These are phyloP conservation scores for Eucalyptus pauciflora DNA, from an alignment of 345 rosid species.

Conservation along the genomic window DNA sequence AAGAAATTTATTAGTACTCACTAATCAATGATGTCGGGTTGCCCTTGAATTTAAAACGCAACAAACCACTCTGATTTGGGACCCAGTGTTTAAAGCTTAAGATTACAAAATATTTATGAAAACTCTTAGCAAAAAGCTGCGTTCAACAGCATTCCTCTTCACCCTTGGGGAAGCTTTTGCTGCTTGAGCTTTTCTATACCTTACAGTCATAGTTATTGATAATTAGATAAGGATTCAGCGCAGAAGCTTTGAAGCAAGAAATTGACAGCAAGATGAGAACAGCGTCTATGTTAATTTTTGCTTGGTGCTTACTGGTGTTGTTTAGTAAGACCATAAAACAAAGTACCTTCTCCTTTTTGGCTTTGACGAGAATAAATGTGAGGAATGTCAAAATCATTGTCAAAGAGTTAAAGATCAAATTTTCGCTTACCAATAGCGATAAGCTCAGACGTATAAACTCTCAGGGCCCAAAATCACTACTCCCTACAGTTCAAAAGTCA, in stretches of 20 bases:
- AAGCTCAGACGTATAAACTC: neutral
- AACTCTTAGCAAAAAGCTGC: neutral
- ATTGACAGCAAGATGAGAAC: neutral
- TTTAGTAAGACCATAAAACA: neutral
- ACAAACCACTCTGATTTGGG: neutral
- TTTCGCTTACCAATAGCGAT: neutral
- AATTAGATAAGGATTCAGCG: neutral
- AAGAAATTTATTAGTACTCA: neutral
- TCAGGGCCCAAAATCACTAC: neutral
- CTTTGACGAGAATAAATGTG: neutral
- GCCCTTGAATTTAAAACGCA: neutral
- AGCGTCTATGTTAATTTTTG: neutral
- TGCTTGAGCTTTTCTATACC: neutral
- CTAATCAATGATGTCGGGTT: neutral
- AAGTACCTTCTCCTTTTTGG: neutral
- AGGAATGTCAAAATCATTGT: neutral
- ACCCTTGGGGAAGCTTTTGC: neutral
- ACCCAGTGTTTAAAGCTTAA: neutral
- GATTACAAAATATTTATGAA: neutral
- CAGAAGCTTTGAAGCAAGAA: neutral
- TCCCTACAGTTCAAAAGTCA: neutral
- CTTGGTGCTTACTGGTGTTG: neutral
- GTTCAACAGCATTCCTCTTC: neutral
- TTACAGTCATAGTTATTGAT: neutral
- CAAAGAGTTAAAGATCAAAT: neutral